phyloP scores from a whole-genome alignment of 495 filamentous ascomycete species.

The Hypoxylon crocopeplum region DNA sequence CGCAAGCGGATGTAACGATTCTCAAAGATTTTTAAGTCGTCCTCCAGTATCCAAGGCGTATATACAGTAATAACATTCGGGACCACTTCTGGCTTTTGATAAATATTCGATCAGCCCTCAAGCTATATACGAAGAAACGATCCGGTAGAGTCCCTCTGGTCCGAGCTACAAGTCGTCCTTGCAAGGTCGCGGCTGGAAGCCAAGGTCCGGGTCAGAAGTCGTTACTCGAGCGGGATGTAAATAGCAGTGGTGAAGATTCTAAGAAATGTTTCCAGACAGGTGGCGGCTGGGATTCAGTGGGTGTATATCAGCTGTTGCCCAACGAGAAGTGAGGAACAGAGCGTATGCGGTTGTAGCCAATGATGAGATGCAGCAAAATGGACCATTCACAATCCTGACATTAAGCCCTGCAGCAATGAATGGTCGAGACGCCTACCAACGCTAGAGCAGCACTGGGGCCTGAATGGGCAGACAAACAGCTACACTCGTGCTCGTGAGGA shows the following conservation, averaged over 20 bases:
- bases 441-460: slow-evolving; percentile 37
- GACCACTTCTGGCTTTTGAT: slow-evolving; percentile 1
- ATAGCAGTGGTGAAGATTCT: slow-evolving; percentile 24
- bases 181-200: slow-evolving; percentile 16
- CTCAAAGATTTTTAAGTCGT: slow-evolving; percentile 8
- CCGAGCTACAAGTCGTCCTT: slow-evolving; percentile 28
- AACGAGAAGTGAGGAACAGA: slow-evolving; percentile 39
- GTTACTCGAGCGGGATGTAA: slow-evolving; percentile 28
- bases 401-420: slow-evolving; percentile 46
- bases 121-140: slow-evolving; percentile 24
- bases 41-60: slow-evolving; percentile 14
- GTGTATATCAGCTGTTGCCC: slow-evolving; percentile 43
- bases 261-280: slow-evolving; percentile 36
- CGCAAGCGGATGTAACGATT: slow-evolving; percentile 12
- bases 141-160: slow-evolving; percentile 19
- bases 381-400: slow-evolving; percentile 50
- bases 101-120: slow-evolving; percentile 15
- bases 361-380: slow-evolving; percentile 45
- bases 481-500: slow-evolving; percentile 27
- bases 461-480: slow-evolving; percentile 36
- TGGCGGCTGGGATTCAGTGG: slow-evolving; percentile 39
- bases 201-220: slow-evolving; percentile 30
- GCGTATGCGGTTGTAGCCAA: slow-evolving; percentile 44
- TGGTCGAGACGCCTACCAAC: slow-evolving; percentile 49
- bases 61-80: slow-evolving; percentile 15